phyloP scores from a whole-genome alignment of 179 eudicot genomes.

The Pouteria campechiana region DNA sequence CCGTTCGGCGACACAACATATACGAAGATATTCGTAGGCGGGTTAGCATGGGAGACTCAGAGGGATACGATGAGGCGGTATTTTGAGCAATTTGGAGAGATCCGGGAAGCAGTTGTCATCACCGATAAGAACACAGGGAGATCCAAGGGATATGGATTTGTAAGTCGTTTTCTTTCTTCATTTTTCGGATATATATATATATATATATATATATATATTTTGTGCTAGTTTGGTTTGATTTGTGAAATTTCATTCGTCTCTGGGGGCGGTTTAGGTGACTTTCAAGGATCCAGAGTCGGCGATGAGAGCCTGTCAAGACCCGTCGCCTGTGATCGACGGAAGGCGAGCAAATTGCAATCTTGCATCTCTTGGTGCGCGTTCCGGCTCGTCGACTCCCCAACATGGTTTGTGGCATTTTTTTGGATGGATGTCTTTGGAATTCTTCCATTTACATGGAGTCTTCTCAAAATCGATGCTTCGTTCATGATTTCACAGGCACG shows the following conservation, averaged over 20 bases:
- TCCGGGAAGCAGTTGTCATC: slow-evolving; percentile 24
- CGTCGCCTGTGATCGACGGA: slow-evolving; percentile 54
- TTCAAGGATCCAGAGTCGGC: slow-evolving; percentile 52
- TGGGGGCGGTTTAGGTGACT: slow-evolving; percentile 52
- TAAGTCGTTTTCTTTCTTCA: slow-evolving; percentile 1
- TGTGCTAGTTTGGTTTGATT: too few relatives aligned
- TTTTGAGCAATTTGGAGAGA: slow-evolving; percentile 22
- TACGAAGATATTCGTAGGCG: slow-evolving; percentile 21
- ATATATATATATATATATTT: too few relatives aligned
- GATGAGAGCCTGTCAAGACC: slow-evolving; percentile 50
- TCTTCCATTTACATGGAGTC: not conserved
- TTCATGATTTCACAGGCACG: slow-evolving; percentile 9
- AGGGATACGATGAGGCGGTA: slow-evolving; percentile 16
- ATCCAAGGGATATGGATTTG: slow-evolving; percentile 27
- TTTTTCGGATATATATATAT: too few relatives aligned
- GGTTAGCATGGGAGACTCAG: slow-evolving; percentile 24
- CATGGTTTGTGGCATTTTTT: slow-evolving; percentile 25
- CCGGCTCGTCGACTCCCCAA: slow-evolving; percentile 17
- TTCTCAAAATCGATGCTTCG: not conserved
- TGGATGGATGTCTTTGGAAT: not conserved
- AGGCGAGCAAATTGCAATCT: slow-evolving; percentile 55
- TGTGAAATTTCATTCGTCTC: too few relatives aligned
- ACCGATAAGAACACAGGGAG: slow-evolving; percentile 19
- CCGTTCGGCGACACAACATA: slow-evolving; percentile 15
- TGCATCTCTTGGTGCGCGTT: slow-evolving; percentile 45